Percentiles rank a stretch among this genome's conserved stretches.
Conservation (phyloP, 371 early-diverging fungal genomes). For the Syncephalastrum contaminatum region DNA sequence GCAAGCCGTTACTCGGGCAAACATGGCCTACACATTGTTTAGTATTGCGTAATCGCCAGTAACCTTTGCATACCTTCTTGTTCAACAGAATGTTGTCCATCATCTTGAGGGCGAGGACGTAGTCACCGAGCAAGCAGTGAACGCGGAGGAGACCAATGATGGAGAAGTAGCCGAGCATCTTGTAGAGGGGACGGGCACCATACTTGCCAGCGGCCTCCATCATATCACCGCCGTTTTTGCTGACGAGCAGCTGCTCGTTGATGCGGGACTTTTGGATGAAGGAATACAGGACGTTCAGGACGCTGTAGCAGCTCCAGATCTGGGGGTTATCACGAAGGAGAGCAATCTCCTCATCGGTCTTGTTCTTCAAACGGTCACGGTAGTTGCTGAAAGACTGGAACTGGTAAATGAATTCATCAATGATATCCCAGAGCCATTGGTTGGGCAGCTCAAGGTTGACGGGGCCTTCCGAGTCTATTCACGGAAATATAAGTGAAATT, state of each 20-base stretch:
- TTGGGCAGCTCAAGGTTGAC: slow-evolving; percentile 90
- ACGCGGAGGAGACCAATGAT: slow-evolving; percentile 92
- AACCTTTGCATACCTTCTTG: slow-evolving; percentile 58
- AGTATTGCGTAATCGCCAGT: neutral
- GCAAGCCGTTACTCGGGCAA: slow-evolving; percentile 93
- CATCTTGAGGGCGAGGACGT: slow-evolving; percentile 89
- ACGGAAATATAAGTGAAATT: slow-evolving; percentile 4
- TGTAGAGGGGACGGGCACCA: slow-evolving; percentile 80
- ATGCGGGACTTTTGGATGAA: slow-evolving; percentile 92
- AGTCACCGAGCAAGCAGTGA: slow-evolving; percentile 94
- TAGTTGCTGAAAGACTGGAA: slow-evolving; percentile 96
- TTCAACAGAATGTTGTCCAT: slow-evolving; percentile 93
- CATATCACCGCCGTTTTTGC: slow-evolving; percentile 89
- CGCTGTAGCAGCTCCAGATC: slow-evolving; percentile 94
- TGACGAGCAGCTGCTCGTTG: slow-evolving; percentile 86
- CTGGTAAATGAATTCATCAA: slow-evolving; percentile 98
- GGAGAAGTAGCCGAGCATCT: slow-evolving; percentile 96
- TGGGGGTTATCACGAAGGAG: slow-evolving; percentile 81
- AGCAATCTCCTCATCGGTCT: slow-evolving; percentile 79
- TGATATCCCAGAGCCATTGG: slow-evolving; percentile 98
- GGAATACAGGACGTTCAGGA: slow-evolving; percentile 92
- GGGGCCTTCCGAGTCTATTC: slow-evolving; percentile 74
- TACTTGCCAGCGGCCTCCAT: slow-evolving; percentile 79
- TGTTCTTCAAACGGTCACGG: slow-evolving; percentile 82
- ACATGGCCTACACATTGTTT: slow-evolving; percentile 63